phyloP scores from a whole-genome alignment of 2,329 filamentous ascomycete species.

The Seiridium cupressi region DNA sequence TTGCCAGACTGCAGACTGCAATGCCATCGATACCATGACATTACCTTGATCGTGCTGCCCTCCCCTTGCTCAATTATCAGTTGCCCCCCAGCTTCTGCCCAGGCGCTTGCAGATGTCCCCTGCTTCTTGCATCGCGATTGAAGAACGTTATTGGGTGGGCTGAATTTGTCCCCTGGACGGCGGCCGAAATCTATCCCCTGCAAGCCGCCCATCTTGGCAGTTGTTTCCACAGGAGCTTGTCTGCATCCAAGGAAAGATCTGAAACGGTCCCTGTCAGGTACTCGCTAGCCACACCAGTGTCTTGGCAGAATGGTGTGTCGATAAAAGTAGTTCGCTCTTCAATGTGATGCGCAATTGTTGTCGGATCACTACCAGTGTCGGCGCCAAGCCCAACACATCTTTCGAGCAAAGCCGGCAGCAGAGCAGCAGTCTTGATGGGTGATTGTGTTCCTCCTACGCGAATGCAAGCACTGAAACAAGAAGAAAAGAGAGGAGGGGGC shows the following conservation, averaged over 20 bases:
- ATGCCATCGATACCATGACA: background rate
- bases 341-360: background rate
- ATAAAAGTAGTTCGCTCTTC: background rate
- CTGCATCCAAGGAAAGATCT: background rate
- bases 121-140: conserved; percentile 2
- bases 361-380: background rate
- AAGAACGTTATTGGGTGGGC: background rate
- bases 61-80: background rate
- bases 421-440: no score
- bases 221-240: background rate
- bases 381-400: background rate
- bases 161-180: background rate
- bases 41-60: background rate
- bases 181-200: background rate
- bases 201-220: conserved; percentile 1
- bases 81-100: background rate
- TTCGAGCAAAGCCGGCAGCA: background rate
- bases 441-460: no score
- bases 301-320: background rate
- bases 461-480: no score
- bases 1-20: background rate
- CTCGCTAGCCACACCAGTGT: background rate
- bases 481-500: no score
- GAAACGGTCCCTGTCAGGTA: background rate
- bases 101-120: background rate